Evolutionary conservation across 2,329 filamentous ascomycete genomes (phyloP), one percentile per base, ranked within the genome.

Genomic region (Epichloe bromicola): DNA sequence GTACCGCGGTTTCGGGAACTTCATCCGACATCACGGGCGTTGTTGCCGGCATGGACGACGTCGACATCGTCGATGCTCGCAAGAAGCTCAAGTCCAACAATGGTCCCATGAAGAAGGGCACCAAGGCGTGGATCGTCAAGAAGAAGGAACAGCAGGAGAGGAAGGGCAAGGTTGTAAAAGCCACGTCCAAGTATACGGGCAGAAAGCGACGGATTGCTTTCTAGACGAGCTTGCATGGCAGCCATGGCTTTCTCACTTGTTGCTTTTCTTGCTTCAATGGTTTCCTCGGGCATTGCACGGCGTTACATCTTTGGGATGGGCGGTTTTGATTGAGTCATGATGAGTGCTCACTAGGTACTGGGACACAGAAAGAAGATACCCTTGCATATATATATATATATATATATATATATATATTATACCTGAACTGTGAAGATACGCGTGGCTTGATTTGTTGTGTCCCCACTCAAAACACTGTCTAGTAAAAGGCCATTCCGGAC

Each of bases 131-230:
- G 86, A 93, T 93, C 54, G 64, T 88, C 65, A 80, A 81, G 68
- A 93, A 91, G 66, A 94, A 93, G 73, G 85, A 88, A 57, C 88
- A 95, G 71, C 93, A 95, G 86, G 86, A 94, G 68, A 77, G 81
- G 55, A 95, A 96, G 69, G 93, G 93, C 44, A 96, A 93, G 73
- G 78, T 97, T 30, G 91, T 97, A 59, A 97, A 74, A 74, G 72
- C 82, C 1, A 88, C 78, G 51, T 95, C 87, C 48, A 97, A 94
- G 69, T 98, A 95, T 66, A 97, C 91, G 0, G 93, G 91, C 33
- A 76, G 93, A 60, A 95, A 89, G 73, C 79, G 93, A 67, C 80
- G 86, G 53, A 73, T 83, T 50, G 82, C 82, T 34, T 95, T 95
- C 65, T 95, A 67, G 57, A 36, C 43, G 30, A 15, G 6, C 5